These are phyloP conservation scores for Pythium aristosporum DNA, from an alignment of 352 stramenopile genomes.

Conservation along the genomic window DNA sequence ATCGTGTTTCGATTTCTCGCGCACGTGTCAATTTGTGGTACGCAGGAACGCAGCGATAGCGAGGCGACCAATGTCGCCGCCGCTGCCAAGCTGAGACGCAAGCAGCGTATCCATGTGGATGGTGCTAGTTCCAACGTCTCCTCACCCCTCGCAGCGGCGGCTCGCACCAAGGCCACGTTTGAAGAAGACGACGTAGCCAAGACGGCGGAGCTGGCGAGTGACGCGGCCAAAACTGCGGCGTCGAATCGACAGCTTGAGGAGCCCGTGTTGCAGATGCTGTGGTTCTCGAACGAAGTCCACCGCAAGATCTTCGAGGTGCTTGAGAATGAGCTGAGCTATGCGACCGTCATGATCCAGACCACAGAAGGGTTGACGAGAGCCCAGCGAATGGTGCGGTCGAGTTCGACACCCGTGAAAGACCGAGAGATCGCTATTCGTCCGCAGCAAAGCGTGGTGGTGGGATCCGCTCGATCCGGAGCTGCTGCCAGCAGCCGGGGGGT, in stretches of 20 bases:
- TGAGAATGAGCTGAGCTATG: slow-evolving; percentile 74
- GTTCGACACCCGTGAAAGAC: slow-evolving; percentile 74
- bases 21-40: slow-evolving; percentile 65
- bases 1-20: slow-evolving; percentile 82
- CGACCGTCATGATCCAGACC: slow-evolving; percentile 66
- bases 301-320: slow-evolving; percentile 86
- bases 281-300: slow-evolving; percentile 87
- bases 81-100: slow-evolving; percentile 71
- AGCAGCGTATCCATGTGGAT: slow-evolving; percentile 55
- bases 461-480: slow-evolving; percentile 23
- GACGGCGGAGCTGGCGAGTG: slow-evolving; percentile 73
- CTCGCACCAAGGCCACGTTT: slow-evolving; percentile 31
- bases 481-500: slow-evolving; percentile 10
- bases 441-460: slow-evolving; percentile 40
- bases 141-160: slow-evolving; percentile 20
- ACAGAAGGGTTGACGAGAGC: slow-evolving; percentile 74
- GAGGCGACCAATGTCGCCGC: slow-evolving; percentile 68
- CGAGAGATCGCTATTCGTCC: slow-evolving; percentile 40
- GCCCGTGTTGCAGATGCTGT: slow-evolving; percentile 74
- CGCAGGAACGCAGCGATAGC: slow-evolving; percentile 65
- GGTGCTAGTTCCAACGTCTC: slow-evolving; percentile 21
- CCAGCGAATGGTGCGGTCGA: slow-evolving; percentile 80
- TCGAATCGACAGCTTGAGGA: slow-evolving; percentile 73
- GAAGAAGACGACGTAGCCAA: slow-evolving; percentile 49
- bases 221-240: slow-evolving; percentile 75